phyloP scores from a whole-genome alignment of 345 rosid species.

The Leavenworthia alabamica region DNA sequence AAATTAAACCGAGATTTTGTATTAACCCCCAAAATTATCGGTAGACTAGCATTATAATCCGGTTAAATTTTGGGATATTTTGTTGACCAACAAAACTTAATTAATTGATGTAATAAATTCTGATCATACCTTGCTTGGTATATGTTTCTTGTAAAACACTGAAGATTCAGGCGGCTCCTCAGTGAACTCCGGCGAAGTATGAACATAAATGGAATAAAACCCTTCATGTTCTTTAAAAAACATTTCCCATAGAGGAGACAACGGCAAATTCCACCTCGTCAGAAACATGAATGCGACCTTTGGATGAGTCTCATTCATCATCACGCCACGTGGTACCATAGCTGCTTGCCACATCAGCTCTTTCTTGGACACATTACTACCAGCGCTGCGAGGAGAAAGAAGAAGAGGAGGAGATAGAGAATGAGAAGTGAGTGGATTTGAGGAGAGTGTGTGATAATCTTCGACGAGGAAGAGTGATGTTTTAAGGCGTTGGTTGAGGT shows the following conservation, averaged over 20 bases:
- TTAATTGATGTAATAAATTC: neutral
- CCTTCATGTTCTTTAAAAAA: constrained; percentile 50
- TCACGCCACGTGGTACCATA: neutral
- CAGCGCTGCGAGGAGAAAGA: neutral
- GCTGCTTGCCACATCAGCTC: constrained; percentile 32
- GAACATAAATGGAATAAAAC: constrained; percentile 57
- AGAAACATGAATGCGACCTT: constrained; percentile 78
- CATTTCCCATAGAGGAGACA: constrained; percentile 67
- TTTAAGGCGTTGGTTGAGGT: constrained; percentile 28
- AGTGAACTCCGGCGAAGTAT: constrained; percentile 48
- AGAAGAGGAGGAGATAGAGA: neutral
- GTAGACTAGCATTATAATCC: neutral
- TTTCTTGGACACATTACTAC: constrained; percentile 19
- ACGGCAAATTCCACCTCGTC: constrained; percentile 45
- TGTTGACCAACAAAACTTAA: neutral
- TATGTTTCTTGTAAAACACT: constrained; percentile 50
- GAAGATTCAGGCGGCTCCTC: constrained; percentile 38
- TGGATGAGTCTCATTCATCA: constrained; percentile 12
- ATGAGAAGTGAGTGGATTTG: constrained; percentile 5
- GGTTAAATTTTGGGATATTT: neutral
- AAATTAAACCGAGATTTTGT: neutral
- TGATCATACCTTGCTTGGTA: constrained; percentile 52
- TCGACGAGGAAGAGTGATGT: constrained; percentile 9
- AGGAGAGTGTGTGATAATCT: constrained; percentile 1
- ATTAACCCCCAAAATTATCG: no score